Percentiles rank a stretch among this genome's conserved stretches.
Evolutionary conservation across 176 grass and related monocot genomes (phyloP).

Genomic region (Musa troglodytarum): DNA sequence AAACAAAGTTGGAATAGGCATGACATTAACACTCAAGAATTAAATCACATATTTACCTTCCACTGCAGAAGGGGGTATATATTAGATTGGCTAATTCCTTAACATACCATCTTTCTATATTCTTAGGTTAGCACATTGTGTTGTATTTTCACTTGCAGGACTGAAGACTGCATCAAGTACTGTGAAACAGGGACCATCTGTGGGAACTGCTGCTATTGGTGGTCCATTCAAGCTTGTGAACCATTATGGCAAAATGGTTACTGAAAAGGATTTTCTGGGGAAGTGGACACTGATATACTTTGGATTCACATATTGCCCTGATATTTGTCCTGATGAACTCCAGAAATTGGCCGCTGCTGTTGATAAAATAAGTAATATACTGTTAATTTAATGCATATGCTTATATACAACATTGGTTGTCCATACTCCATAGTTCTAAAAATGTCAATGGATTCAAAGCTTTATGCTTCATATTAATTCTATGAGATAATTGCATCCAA

Average conservation of each 20-base stretch:
- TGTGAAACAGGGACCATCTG: constrained; percentile 41
- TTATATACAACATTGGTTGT: not conserved
- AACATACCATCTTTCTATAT: not conserved
- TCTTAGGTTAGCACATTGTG: not conserved
- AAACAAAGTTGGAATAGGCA: too few relatives aligned
- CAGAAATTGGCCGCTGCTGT: constrained; percentile 63
- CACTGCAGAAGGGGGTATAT: not conserved
- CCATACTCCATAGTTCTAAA: not conserved
- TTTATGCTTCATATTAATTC: not conserved
- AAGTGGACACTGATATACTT: constrained; percentile 77
- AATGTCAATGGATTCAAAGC: not conserved
- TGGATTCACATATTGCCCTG: constrained; percentile 69
- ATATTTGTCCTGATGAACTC: constrained; percentile 77
- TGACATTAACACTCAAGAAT: not conserved
- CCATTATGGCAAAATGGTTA: constrained; percentile 41
- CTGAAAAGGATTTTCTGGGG: constrained; percentile 63
- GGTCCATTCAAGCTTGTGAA: constrained; percentile 64
- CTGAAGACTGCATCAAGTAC: constrained; percentile 40
- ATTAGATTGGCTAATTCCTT: not conserved
- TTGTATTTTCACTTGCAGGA: constrained; percentile 23
- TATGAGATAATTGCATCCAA: not conserved
- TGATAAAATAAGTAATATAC: constrained; percentile 55
- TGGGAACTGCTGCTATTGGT: constrained; percentile 49
- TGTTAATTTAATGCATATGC: not conserved
- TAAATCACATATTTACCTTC: not conserved